Percentiles rank a stretch among this genome's conserved stretches.
These are phyloP conservation scores for Collybia mongolica DNA, from an alignment of 768 basidiomycete species.

Conservation along the genomic window DNA sequence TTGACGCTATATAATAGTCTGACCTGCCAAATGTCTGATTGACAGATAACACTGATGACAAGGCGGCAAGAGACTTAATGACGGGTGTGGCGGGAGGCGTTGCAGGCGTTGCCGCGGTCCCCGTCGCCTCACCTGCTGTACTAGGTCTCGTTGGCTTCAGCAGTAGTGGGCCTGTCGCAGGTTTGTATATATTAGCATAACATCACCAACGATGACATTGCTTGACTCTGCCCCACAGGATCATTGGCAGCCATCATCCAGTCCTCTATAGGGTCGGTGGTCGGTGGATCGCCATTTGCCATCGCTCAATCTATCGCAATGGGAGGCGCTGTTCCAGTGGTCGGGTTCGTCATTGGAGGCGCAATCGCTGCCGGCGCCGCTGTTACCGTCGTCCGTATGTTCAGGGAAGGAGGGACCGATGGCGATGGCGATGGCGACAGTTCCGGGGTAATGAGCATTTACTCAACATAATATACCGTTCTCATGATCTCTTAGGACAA, in stretches of 20 bases:
- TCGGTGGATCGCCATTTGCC: conserved; percentile 18
- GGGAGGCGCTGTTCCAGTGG: conserved; percentile 11
- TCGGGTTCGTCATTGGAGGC: conserved; percentile 3
- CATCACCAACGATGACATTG: background rate
- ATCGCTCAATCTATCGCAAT: conserved; percentile 16
- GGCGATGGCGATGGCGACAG: no score
- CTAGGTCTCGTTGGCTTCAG: conserved; percentile 16
- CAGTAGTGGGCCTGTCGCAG: conserved; percentile 15
- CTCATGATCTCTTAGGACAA: no score
- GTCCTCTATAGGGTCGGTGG: conserved; percentile 19
- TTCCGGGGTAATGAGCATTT: no score
- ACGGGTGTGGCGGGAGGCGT: background rate
- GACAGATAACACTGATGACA: no score
- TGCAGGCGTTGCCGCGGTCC: conserved; percentile 11
- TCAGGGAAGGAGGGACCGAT: no score
- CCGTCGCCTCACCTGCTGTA: conserved; percentile 10
- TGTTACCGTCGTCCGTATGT: no score
- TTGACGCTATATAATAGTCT: no score
- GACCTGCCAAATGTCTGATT: no score
- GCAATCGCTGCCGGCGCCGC: background rate
- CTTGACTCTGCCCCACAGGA: conserved; percentile 6
- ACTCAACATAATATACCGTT: no score
- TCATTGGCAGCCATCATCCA: conserved; percentile 18
- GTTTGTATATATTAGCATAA: conserved; percentile 2
- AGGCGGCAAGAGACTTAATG: no score